These are phyloP conservation scores for Verticillium albo-atrum DNA, from an alignment of 2,329 filamentous ascomycete species.

Conservation along the genomic window DNA sequence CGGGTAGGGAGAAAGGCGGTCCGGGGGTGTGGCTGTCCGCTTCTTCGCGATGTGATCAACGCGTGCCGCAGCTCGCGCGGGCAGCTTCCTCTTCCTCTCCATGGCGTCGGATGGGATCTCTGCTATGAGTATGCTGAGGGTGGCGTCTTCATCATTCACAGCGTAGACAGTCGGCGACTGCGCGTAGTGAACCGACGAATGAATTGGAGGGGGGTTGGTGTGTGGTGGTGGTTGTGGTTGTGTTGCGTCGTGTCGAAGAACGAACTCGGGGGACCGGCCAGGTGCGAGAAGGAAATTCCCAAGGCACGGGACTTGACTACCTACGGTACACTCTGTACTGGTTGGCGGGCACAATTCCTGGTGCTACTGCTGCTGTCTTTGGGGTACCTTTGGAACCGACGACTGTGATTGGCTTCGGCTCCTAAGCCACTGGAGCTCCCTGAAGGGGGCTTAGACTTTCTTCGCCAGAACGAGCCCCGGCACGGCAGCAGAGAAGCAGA, in stretches of 20 bases:
- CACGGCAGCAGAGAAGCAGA: background rate
- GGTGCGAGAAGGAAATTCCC: background rate
- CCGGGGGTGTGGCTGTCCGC: conserved; percentile 51
- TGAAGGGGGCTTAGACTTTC: background rate
- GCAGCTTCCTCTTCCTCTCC: conserved; percentile 64
- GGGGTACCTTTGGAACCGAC: background rate
- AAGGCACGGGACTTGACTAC: background rate
- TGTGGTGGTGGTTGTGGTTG: background rate
- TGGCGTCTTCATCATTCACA: background rate
- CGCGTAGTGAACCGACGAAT: background rate
- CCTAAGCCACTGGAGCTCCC: background rate
- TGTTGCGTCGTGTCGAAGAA: background rate
- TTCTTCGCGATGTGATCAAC: conserved; percentile 57
- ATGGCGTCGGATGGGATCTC: conserved; percentile 28
- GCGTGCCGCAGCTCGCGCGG: conserved; percentile 57
- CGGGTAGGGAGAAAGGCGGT: conserved; percentile 39
- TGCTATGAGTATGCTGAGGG: conserved; percentile 7
- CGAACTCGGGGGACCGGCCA: background rate
- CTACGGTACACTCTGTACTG: background rate
- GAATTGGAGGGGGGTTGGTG: background rate
- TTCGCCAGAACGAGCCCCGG: background rate
- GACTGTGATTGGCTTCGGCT: background rate
- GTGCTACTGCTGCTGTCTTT: background rate
- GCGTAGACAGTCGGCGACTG: background rate
- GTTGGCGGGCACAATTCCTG: background rate